Evolutionary conservation across 2,329 filamentous ascomycete genomes (phyloP).

Genomic region (Akanthomyces lecanii): DNA sequence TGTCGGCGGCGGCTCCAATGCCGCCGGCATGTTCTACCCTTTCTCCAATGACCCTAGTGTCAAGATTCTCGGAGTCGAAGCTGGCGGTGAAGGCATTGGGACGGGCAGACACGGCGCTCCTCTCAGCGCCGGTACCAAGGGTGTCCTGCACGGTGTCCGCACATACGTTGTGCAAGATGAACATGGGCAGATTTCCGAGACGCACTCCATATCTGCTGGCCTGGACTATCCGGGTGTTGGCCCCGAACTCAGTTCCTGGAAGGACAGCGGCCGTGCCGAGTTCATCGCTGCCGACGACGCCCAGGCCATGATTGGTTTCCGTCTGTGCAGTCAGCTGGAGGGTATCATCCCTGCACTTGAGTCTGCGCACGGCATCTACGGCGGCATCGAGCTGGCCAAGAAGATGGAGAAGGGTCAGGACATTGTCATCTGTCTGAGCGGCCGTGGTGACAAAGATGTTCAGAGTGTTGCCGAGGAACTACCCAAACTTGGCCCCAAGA

Average conservation of each 20-base stretch:
- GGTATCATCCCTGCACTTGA: slow-evolving; percentile 97
- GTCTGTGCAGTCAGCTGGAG: slow-evolving; percentile 78
- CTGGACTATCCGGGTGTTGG: slow-evolving; percentile 97
- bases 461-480: slow-evolving; percentile 96
- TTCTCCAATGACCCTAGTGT: slow-evolving; percentile 83
- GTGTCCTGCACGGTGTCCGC: slow-evolving; percentile 90
- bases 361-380: slow-evolving; percentile 87
- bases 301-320: slow-evolving; percentile 84
- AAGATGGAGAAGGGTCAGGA: slow-evolving; percentile 85
- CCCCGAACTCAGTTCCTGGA: slow-evolving; percentile 88
- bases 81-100: slow-evolving; percentile 87
- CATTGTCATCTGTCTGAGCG: slow-evolving; percentile 88
- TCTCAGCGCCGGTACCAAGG: slow-evolving; percentile 78
- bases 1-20: slow-evolving; percentile 92
- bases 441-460: slow-evolving; percentile 95
- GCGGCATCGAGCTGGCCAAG: slow-evolving; percentile 86
- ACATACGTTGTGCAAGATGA: slow-evolving; percentile 93
- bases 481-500: slow-evolving; percentile 80
- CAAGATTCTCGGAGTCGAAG: slow-evolving; percentile 89
- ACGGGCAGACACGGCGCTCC: slow-evolving; percentile 85
- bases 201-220: slow-evolving; percentile 93
- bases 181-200: slow-evolving; percentile 90
- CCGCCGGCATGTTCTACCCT: slow-evolving; percentile 96
- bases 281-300: slow-evolving; percentile 91
- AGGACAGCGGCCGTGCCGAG: slow-evolving; percentile 79